Evolutionary conservation across 1,139 yeast genomes (phyloP).

Genomic region (Suhomyces bokatorum): DNA sequence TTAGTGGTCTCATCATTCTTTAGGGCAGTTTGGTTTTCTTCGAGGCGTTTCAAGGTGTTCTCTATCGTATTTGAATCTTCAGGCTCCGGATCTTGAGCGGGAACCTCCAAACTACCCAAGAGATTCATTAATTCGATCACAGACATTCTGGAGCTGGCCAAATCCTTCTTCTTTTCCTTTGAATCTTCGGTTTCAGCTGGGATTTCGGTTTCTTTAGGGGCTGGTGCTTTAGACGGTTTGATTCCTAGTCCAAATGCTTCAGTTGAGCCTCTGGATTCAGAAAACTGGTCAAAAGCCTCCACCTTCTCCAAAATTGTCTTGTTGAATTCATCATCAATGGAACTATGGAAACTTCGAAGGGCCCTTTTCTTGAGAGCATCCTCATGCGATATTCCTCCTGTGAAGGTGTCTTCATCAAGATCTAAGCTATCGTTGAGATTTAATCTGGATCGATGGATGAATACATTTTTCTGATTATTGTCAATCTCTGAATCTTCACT

Average conservation of each 20-base stretch:
- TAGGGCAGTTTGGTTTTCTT: neutral
- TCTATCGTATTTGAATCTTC: constrained; percentile 4
- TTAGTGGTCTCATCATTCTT: constrained; percentile 1
- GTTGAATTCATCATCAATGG: constrained; percentile 33
- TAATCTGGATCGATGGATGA: constrained; percentile 21
- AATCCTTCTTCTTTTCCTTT: neutral
- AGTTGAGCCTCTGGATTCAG: neutral
- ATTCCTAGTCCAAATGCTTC: neutral
- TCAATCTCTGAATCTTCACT: constrained; percentile 8
- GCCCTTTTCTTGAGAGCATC: constrained; percentile 8
- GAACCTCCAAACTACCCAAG: constrained; percentile 18
- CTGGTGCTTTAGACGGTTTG: neutral
- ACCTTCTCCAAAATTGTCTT: constrained; percentile 19
- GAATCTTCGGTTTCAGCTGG: neutral
- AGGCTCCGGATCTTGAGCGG: neutral
- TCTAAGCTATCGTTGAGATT: neutral
- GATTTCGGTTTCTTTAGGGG: neutral
- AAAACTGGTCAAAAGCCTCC: constrained; percentile 18
- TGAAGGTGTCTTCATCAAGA: neutral
- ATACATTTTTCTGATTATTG: constrained; percentile 16
- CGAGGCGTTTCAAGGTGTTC: neutral
- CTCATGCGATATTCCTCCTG: neutral
- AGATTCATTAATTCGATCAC: constrained; percentile 22
- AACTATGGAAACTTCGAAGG: constrained; percentile 33
- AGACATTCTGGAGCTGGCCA: constrained; percentile 17